Evolutionary conservation across 768 basidiomycete genomes (phyloP), one percentile per base, ranked within the genome.

Genomic region (Clitopilus passeckerianus): DNA sequence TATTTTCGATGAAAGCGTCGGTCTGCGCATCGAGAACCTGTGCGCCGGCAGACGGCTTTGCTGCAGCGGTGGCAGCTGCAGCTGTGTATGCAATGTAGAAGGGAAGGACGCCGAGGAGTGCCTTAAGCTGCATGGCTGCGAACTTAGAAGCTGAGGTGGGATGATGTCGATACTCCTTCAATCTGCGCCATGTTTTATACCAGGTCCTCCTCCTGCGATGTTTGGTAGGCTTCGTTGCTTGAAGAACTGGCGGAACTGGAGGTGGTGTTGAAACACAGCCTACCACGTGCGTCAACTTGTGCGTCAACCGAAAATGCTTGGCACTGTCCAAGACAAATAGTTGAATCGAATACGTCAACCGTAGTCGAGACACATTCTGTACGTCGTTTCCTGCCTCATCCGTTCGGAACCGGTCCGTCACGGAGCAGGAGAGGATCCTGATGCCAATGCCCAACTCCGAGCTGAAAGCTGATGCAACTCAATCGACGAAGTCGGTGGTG

Each of bases 1-100:
- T 30, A 10, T 56, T 44, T 30, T 57, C 44, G 27, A 66, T 60
- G 46, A 43, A 54, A 24, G 60, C 34, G 54, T 65, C 64, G 1
- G 61, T 16, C 18, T 56, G 57, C 0, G 62, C 34, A 8, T 35
- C 57, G 46, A 65, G 62, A 34, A 65, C 33, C 33, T 33, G 54
- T 10, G 18, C 50, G 50, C 22, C 22, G 20, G 46, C 22, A 50
- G 46, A 23, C 4, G 46, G 46, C 46, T 50, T 50, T 22, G 16
- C 18, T 10, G 16, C 46, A 50, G 46, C 46, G 6, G 46, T 20
- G 16, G 46, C 22, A 18, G 46, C 46, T 3, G 46, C 46, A 23
- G 46, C 2, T 9, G 46, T n/a, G 46, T 18, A 50, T 50, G 46
- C 46, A 50, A 50, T 20, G 46, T 50, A 50, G 46, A 50, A 50